Evolutionary conservation across 768 basidiomycete genomes (phyloP).

Genomic region (Agaricus sinodeliciosus): DNA sequence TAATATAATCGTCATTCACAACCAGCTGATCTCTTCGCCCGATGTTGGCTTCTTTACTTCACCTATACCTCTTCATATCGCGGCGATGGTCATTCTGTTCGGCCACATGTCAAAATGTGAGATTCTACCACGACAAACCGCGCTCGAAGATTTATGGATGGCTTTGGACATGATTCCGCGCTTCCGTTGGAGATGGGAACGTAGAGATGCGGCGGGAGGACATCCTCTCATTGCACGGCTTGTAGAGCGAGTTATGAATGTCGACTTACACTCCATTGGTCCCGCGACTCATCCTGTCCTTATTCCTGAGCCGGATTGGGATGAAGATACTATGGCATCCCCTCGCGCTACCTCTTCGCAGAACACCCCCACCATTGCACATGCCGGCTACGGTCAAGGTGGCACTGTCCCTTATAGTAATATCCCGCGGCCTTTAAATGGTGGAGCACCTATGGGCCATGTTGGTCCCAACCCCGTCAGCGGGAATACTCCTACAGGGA

Average conservation of each 20-base stretch:
- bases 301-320: conserved; percentile 49
- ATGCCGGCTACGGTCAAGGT: conserved; percentile 17
- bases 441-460: conserved; percentile 20
- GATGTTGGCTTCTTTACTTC: conserved; percentile 87
- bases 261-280: conserved; percentile 58
- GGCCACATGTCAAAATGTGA: conserved; percentile 80
- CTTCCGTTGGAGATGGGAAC: conserved; percentile 90
- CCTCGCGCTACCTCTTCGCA: conserved; percentile 33
- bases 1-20: conserved; percentile 82
- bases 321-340: conserved; percentile 31
- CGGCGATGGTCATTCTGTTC: conserved; percentile 87
- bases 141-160: conserved; percentile 79
- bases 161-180: conserved; percentile 85
- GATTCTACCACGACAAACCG: conserved; percentile 53
- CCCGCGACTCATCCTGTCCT: conserved; percentile 38
- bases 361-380: conserved; percentile 34
- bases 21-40: conserved; percentile 76
- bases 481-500: conserved; percentile 30
- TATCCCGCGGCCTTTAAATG: conserved; percentile 29
- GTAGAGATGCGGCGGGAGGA: conserved; percentile 71
- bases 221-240: conserved; percentile 82
- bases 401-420: conserved; percentile 22
- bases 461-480: conserved; percentile 23
- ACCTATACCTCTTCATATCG: conserved; percentile 83
- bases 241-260: conserved; percentile 73